Conservation (phyloP, 129 eudicot genomes). For the Rutidosis leptorrhynchoides region DNA sequence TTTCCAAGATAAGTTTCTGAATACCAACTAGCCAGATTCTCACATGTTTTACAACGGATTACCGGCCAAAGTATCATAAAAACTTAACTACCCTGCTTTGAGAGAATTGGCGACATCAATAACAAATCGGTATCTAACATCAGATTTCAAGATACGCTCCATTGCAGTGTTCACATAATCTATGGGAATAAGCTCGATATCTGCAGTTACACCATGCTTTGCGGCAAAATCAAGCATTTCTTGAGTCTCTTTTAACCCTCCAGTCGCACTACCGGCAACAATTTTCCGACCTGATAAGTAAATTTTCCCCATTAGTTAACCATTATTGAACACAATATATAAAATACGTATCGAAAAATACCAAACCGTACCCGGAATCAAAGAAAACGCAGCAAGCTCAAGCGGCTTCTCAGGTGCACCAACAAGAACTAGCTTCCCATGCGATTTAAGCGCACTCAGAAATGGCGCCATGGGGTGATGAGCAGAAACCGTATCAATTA, state of each 20-base stretch:
- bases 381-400: conserved; percentile 38
- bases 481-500: conserved; percentile 57
- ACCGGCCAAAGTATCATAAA: neutral
- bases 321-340: neutral
- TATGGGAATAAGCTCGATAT: conserved; percentile 39
- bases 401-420: conserved; percentile 53
- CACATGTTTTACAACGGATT: neutral
- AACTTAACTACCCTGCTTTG: conserved; percentile 31
- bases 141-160: conserved; percentile 42
- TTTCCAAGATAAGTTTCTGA: neutral
- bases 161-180: conserved; percentile 50
- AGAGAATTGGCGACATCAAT: conserved; percentile 44
- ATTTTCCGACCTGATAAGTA: conserved; percentile 37
- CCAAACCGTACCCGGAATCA: conserved; percentile 34
- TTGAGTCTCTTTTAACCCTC: conserved; percentile 53
- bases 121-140: conserved; percentile 49
- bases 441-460: conserved; percentile 38
- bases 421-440: conserved; percentile 54
- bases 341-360: neutral
- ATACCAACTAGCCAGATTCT: neutral
- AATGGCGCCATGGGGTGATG: conserved; percentile 46
- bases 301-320: neutral
- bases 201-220: conserved; percentile 39
- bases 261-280: conserved; percentile 44
- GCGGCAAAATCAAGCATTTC: conserved; percentile 57